Evolutionary conservation across 176 grass and related monocot genomes (phyloP), one percentile per base, ranked within the genome.

Genomic region (Thalia dealbata): DNA sequence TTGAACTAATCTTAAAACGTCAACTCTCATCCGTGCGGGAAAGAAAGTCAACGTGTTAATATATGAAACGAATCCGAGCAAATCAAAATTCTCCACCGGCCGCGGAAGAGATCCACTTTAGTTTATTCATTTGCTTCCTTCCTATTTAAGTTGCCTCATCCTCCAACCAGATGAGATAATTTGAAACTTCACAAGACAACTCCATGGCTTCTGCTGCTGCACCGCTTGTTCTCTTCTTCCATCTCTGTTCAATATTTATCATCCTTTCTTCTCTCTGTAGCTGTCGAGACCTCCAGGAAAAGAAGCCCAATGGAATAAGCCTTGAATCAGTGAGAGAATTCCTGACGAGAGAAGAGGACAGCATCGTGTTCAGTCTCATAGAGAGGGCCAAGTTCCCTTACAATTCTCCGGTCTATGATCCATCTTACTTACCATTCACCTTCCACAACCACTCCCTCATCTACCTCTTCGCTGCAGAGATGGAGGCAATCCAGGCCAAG

Each of bases 281-380:
- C 55, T 54, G 28, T 8, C 35, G 56, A 22, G 21, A 19, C 3
- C 30, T 61, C n/a, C 56, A 46, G 14, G 56, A 45, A 38, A 38
- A 38, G 15, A 26, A 59, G 14, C 5, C 2, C 21, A 46, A 46
- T 15, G 83, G 50, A 50, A 64, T 91, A 15, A 81, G 73, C 41
- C 86, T 91, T 0, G 83, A 88, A 42, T 81, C 81, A 22, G 85
- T 86, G 75, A 78, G 89, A 27, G 81, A 81, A 11, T 91, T 91
- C 78, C 81, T 91, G 70, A 91, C 83, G 14, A 67, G 83, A 41
- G 82, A 91, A 74, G 89, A 91, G 54, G 89, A 91, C 62, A 83
- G 77, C 71, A 81, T 91, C 42, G 78, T 91, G 54, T 86, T 91
- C 84, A 88, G 89, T 75, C 85, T 91, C 78, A 88, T 91, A 70